Evolutionary conservation across 805 yeast genomes (phyloP).

Genomic region (Candida bentonensis): DNA sequence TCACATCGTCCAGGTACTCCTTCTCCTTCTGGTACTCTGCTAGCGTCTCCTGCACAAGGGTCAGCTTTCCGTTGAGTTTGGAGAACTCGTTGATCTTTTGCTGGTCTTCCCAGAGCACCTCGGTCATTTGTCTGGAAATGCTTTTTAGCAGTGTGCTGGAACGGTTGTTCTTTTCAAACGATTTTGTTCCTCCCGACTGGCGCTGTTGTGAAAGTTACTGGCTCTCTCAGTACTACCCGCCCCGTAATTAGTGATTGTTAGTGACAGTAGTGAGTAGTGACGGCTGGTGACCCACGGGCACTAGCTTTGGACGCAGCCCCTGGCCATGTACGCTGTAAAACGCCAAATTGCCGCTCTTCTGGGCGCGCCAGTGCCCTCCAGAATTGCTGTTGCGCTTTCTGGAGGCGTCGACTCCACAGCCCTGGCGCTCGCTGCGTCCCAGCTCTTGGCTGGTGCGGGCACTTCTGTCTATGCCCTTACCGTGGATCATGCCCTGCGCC

Average conservation of each 20-base stretch:
- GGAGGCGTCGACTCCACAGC: conserved; percentile 82
- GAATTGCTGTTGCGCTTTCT: conserved; percentile 45
- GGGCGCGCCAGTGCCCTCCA: conserved; percentile 8
- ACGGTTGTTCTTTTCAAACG: no score
- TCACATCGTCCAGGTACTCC: conserved; percentile 77
- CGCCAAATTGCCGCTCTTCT: conserved; percentile 4
- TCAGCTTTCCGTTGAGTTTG: conserved; percentile 60
- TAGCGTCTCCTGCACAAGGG: conserved; percentile 37
- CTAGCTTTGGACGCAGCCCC: no score
- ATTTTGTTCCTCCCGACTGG: no score
- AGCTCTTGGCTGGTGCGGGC: conserved; percentile 20
- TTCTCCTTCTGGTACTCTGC: conserved; percentile 47
- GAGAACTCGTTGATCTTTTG: conserved; percentile 80
- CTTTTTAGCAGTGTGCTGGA: no score
- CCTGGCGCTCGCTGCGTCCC: conserved; percentile 35
- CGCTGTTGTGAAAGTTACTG: no score
- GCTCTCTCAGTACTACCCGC: no score
- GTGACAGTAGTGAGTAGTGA: no score
- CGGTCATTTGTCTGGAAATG: conserved; percentile 20
- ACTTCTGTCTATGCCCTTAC: conserved; percentile 37
- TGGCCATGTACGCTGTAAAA: conserved; percentile 3
- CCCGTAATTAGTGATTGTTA: no score
- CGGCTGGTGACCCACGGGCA: no score
- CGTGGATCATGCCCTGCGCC: conserved; percentile 48
- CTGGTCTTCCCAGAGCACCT: conserved; percentile 76